Evolutionary conservation across 495 filamentous ascomycete genomes (phyloP), one percentile per base, ranked within the genome.

Genomic region (Hyaloscypha bicolor): DNA sequence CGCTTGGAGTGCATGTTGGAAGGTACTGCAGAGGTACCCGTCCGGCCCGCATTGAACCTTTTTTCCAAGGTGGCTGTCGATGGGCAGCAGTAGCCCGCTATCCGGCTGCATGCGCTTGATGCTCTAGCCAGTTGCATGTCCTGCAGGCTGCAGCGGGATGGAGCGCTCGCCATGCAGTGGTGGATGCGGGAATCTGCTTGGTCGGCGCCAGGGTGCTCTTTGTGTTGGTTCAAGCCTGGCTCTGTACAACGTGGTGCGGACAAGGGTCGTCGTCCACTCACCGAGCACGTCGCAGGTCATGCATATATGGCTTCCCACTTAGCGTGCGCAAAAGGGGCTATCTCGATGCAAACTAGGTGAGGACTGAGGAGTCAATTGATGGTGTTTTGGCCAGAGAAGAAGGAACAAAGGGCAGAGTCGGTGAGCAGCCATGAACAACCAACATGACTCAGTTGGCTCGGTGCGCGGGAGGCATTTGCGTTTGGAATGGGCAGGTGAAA

Each of bases 101-200:
- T 71, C 64, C 42, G 58, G 56, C 61, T 68, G 69, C 69, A 71
- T 63, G 55, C 42, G 45, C 56, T 66, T 62, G 65, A 30, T 62
- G 48, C 19, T 65, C 62, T 57, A 68, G 68, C 68, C 64, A 66
- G 63, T 62, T n/a, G 16, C 21, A 39, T 63, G 29, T 32, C 32
- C 31, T 65, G 65, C 57, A 59, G 61, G 21, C 31, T 65, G 65
- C 57, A 59, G 61, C 65, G 69, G 65, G 67, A 65, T 33, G 48
- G 56, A 65, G 67, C 63, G 67, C 67, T 62, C 25, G 62, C 37
- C 42, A 51, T 64, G 58, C 67, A 64, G 64, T 64, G 42, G 42
- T 8, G 60, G 68, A 53, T 64, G 65, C 65, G 69, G 65, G 66
- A 68, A 30, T 63, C n/a, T 60, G 51, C 64, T 58, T 60, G 60